Base-by-base conservation (phyloP, 352 stramenopile genomes). In the Globisporangium nagaii region DNA sequence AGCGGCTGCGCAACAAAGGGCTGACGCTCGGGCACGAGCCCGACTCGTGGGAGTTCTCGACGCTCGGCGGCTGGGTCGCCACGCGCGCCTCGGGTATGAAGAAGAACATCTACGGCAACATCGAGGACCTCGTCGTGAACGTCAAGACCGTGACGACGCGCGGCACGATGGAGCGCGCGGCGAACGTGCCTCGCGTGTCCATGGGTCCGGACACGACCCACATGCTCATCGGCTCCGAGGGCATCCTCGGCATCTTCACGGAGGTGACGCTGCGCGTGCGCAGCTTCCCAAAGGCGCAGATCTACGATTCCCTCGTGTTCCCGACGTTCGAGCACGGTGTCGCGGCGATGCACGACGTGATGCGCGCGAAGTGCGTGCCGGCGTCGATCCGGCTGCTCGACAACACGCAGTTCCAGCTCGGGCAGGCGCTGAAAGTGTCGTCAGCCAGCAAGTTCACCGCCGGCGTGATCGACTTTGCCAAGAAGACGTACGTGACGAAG, bases 81-180 rank as follows among this genome's bases (percentile, higher is more conserved):
- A 98, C 90, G 3, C 86, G 88, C 58, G 88, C 90, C 19, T 97
- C 89, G 2, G 93, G 90, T 9, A 98, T 98, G 93, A 97, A 97
- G 70, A 93, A 96, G 66, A 96, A 96, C 55, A 75, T 71, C 32
- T 97, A 98, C 58, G 93, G 93, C 27, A 98, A 98, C 53, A 98
- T 98, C 62, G 93, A 98, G 65, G 90, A 97, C 58, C 73, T 98
- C 20, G 84, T 96, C 17, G 73, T 93, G 8, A 90, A 91, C 58
- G 63, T 96, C 24, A 87, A 81, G 45, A 84, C 79, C 27, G 79
- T 88, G 30, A 93, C 87, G 34, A 62, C 82, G 0, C 58, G 59
- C 15, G 84, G 81, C 7, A 90, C 77, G 27, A 69, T 94, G 58
- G 56, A 78, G 40, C 62, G 65, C 13, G 66, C 67, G 2, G 77